These are phyloP conservation scores for Solanum appendiculatum DNA, from an alignment of 257 asterid species.

Conservation along the genomic window DNA sequence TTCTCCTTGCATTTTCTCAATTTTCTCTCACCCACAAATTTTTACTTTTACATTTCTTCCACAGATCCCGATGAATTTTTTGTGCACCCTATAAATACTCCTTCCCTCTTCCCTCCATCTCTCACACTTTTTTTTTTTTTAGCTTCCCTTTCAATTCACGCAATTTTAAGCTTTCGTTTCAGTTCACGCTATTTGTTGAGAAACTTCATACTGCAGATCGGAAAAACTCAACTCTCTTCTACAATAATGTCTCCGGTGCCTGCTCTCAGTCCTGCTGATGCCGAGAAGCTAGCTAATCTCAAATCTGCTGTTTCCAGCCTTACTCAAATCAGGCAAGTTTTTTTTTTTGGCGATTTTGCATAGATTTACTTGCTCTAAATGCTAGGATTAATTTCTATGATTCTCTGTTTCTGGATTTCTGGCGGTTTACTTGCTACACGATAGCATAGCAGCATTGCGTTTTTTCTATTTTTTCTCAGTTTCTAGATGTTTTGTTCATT, in stretches of 20 bases:
- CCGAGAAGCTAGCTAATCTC: constrained; percentile 58
- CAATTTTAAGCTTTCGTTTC: neutral
- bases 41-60: neutral
- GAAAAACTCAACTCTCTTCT: neutral
- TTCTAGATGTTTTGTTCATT: neutral
- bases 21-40: neutral
- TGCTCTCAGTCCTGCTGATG: constrained; percentile 36
- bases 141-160: neutral
- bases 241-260: constrained; percentile 35
- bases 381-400: neutral
- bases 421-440: neutral
- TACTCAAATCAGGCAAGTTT: constrained; percentile 50
- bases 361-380: neutral
- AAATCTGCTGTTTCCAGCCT: constrained; percentile 55
- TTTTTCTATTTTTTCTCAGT: neutral
- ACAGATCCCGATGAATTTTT: neutral
- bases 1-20: neutral
- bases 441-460: neutral
- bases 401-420: neutral
- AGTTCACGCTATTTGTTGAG: neutral
- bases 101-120: neutral
- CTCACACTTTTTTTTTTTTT: neutral
- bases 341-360: neutral
- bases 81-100: neutral
- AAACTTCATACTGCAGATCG: neutral